phyloP scores from a whole-genome alignment of 2,329 filamentous ascomycete species.

The Gaeumannomyces sp. region DNA sequence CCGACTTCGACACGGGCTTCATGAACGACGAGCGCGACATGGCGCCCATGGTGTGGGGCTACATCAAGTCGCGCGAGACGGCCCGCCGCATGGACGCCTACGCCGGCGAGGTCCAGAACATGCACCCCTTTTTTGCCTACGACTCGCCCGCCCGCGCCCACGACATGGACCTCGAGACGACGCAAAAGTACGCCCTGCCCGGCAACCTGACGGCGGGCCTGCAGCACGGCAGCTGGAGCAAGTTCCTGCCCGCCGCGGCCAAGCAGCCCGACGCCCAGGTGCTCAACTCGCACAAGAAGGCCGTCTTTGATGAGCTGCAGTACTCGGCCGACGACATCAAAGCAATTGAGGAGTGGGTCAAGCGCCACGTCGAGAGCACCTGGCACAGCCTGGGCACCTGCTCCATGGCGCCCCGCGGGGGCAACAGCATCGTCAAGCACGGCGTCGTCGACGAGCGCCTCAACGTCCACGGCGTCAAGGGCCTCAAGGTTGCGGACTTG shows the following conservation, averaged over 20 bases:
- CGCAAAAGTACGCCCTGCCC: constrained; percentile 67
- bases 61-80: constrained; percentile 77
- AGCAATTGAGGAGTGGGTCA: constrained; percentile 63
- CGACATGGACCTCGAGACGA: constrained; percentile 70
- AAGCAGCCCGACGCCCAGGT: constrained; percentile 36
- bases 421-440: constrained; percentile 75
- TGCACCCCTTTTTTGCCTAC: constrained; percentile 68
- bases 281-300: constrained; percentile 59
- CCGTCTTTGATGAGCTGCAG: constrained; percentile 55
- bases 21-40: constrained; percentile 84
- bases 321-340: constrained; percentile 59
- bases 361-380: constrained; percentile 69
- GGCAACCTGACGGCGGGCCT: constrained; percentile 67
- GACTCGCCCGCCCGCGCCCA: constrained; percentile 63
- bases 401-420: constrained; percentile 69
- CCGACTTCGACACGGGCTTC: constrained; percentile 76
- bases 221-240: constrained; percentile 66
- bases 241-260: constrained; percentile 48
- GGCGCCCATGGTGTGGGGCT: constrained; percentile 79
- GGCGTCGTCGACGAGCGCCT: constrained; percentile 71
- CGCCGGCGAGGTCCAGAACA: constrained; percentile 62
- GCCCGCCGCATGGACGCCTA: constrained; percentile 73
- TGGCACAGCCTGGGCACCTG: constrained; percentile 66
- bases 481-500: constrained; percentile 70
- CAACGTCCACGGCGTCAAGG: constrained; percentile 71